Evolutionary conservation across 805 yeast genomes (phyloP), one percentile per base, ranked within the genome.

Genomic region (Sugiyamaella floridensis): DNA sequence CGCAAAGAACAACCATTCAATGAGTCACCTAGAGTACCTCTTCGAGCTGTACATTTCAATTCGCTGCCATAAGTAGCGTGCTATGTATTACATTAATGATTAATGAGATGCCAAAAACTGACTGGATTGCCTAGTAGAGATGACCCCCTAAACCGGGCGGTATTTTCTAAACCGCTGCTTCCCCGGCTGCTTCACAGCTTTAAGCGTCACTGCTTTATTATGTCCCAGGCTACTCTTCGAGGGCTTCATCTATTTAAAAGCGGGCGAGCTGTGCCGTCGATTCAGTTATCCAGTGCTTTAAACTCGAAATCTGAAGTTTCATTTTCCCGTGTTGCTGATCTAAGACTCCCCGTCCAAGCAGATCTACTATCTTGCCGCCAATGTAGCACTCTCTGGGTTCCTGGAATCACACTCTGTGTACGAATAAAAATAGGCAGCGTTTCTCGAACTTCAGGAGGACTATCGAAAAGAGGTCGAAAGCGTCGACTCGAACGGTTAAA

Each of bases 381-480:
- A 1, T 60, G 64, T 45, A 43, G 32, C 12, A 44, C 40, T 7
- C 45, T 53, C 1, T 45, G 55, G 56, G 43, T 60, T 11, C 60
- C 63, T 0, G 64, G 61, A 10, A n/a, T 59, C 40, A 59, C 56
- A 19, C 50, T 53, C 46, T 43, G 8, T 14, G 50, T 52, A 12
- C 43, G 59, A 2, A 42, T 48, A 11, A 40, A 22, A 22, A 34
- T 40, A 28, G 52, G 52, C 20, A 28, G 16, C 11, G 9, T 16
- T 16, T 9, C 12, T 18, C 44, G 44, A 7, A 26, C 18, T 16
- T 28, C 28, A 16, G 45, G 53, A 9, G 53, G 53, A n/a, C 32
- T 50, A 3, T 45, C 49, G 2, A 50, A 45, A 29, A 14, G 53
- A 6, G 45, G 37, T 11, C 4, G 37, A 4, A 14, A 4, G n/a